Evolutionary conservation across 2,329 filamentous ascomycete genomes (phyloP).

Genomic region (Microascus cirrosus): DNA sequence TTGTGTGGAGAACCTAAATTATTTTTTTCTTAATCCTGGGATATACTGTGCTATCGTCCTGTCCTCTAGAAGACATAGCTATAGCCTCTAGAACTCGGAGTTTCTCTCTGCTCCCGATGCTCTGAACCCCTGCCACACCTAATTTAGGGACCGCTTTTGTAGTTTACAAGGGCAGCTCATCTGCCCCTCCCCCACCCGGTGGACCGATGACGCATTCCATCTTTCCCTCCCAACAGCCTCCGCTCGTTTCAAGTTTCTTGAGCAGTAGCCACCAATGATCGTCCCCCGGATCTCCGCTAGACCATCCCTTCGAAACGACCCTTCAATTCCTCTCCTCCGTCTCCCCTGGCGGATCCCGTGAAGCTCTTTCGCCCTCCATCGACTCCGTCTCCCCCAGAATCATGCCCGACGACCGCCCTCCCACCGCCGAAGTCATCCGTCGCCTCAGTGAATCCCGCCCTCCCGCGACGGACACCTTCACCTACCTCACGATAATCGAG

Average conservation of each 20-base stretch:
- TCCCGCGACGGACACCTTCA: constrained; percentile 54
- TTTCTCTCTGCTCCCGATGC: no score
- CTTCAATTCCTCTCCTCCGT: not conserved
- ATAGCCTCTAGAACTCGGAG: no score
- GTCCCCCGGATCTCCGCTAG: not conserved
- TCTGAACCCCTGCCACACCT: no score
- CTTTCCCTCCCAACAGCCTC: not conserved
- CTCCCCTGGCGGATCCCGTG: not conserved
- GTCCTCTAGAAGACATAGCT: no score
- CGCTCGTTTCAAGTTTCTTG: not conserved
- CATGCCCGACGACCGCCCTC: not conserved
- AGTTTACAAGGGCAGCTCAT: not conserved
- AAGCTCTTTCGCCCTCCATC: not conserved
- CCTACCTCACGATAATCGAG: constrained; percentile 69
- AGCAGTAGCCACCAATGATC: not conserved
- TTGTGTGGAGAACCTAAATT: no score
- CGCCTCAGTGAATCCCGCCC: constrained; percentile 37
- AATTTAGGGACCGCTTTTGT: no score
- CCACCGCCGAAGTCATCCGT: constrained; percentile 26
- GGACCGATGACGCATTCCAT: not conserved
- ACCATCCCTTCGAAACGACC: not conserved
- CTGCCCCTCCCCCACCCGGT: not conserved
- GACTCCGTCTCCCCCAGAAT: not conserved
- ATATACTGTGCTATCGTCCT: no score
- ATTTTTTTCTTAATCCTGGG: no score